These are phyloP conservation scores for Garcia nutans DNA, from an alignment of 345 rosid genomes.

Conservation along the genomic window DNA sequence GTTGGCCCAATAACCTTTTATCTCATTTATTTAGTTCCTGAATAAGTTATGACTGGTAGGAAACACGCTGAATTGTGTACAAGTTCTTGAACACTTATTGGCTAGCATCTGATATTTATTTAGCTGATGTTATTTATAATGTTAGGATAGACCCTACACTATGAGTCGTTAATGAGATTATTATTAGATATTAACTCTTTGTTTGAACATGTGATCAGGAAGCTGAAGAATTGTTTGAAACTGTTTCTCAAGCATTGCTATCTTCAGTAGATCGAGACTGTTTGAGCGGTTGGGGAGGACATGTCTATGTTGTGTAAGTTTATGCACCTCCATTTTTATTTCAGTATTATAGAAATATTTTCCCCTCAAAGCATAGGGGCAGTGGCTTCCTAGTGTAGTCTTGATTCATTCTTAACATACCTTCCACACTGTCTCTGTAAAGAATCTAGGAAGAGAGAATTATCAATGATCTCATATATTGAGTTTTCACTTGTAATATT, in stretches of 20 bases:
- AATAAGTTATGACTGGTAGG: background rate
- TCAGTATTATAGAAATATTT: background rate
- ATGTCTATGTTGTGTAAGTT: conserved; percentile 91
- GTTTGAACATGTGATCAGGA: conserved; percentile 46
- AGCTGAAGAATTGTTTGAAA: conserved; percentile 85
- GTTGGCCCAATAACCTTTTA: background rate
- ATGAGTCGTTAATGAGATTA: background rate
- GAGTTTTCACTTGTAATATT: background rate
- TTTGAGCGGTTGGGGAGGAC: conserved; percentile 99
- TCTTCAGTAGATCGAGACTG: conserved; percentile 96
- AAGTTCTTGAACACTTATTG: background rate
- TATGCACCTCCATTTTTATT: background rate
- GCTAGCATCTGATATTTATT: conserved; percentile 1
- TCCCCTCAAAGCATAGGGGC: background rate
- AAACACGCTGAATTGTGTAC: background rate
- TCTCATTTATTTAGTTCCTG: background rate
- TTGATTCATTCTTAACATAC: background rate
- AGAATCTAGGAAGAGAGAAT: background rate
- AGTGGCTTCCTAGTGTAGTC: background rate
- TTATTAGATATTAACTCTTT: conserved; percentile 9
- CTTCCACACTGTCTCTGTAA: background rate
- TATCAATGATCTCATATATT: background rate
- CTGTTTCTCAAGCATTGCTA: conserved; percentile 81
- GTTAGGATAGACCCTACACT: background rate
- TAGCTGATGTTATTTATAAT: background rate